Percentiles rank a stretch among this genome's conserved stretches.
phyloP scores from a whole-genome alignment of 1,139 yeast species.

The Lodderomyces theae region DNA sequence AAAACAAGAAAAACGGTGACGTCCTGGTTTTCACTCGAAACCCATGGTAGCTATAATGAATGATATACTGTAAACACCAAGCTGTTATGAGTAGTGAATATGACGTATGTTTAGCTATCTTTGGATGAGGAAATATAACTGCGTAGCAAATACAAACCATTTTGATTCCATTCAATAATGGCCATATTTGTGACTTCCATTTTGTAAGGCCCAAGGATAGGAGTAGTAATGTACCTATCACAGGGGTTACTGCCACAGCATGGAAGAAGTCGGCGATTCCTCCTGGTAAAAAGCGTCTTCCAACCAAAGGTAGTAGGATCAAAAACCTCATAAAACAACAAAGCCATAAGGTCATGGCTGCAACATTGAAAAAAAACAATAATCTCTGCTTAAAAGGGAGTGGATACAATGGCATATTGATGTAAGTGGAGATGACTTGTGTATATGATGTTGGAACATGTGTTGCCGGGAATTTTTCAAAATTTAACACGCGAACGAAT shows the following conservation, averaged over 20 bases:
- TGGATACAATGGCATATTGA: constrained; percentile 27
- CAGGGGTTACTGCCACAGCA: constrained; percentile 37
- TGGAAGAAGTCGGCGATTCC: constrained; percentile 68
- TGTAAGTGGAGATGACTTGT: background rate
- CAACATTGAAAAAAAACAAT: constrained; percentile 35
- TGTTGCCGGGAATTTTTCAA: background rate
- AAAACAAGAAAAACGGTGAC: constrained; percentile 32
- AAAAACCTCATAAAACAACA: constrained; percentile 51
- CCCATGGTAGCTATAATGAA: constrained; percentile 46
- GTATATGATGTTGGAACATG: background rate
- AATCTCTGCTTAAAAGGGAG: constrained; percentile 30
- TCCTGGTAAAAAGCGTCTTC: constrained; percentile 60
- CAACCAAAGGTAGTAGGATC: constrained; percentile 58
- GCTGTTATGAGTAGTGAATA: constrained; percentile 48
- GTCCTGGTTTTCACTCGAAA: constrained; percentile 43
- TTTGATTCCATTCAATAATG: constrained; percentile 28
- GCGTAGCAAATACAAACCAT: constrained; percentile 46
- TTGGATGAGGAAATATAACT: constrained; percentile 47
- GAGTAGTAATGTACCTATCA: constrained; percentile 25
- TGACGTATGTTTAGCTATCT: constrained; percentile 46
- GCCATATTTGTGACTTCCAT: constrained; percentile 24
- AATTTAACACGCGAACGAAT: background rate
- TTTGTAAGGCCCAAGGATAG: constrained; percentile 15
- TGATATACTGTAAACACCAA: constrained; percentile 43
- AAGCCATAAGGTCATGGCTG: constrained; percentile 47